Evolutionary conservation across 2,329 filamentous ascomycete species (phyloP).

Genomic region (Pestalotiopsis sp.): DNA sequence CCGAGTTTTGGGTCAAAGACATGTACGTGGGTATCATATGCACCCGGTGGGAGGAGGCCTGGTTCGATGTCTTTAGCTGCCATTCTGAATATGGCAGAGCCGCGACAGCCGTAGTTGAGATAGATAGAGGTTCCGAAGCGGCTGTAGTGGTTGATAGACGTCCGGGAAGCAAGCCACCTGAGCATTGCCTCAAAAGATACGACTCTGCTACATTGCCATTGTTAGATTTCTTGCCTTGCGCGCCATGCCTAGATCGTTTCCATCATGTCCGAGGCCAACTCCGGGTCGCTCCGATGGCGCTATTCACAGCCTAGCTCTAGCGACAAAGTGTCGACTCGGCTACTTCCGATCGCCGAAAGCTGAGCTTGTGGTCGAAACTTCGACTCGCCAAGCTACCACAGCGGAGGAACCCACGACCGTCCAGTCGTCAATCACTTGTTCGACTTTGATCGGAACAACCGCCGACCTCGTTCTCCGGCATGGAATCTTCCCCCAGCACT

Average conservation of each 20-base stretch:
- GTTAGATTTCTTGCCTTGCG: too few species aligned
- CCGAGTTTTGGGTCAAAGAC: slow-evolving; percentile 16
- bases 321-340: not conserved
- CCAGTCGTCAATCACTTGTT: not conserved
- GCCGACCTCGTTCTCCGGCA: not conserved
- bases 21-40: slow-evolving; percentile 18
- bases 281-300: too few species aligned
- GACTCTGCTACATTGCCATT: too few species aligned
- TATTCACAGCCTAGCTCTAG: not conserved
- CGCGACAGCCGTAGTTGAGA: not conserved
- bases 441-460: not conserved
- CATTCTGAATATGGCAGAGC: not conserved
- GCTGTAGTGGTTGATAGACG: too few species aligned
- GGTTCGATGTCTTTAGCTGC: not conserved
- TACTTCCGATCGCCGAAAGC: not conserved
- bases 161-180: too few species aligned
- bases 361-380: not conserved
- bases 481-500: not conserved
- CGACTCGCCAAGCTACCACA: not conserved
- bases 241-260: too few species aligned
- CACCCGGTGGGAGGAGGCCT: not conserved
- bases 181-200: too few species aligned
- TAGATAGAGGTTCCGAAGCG: not conserved
- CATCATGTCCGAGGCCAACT: too few species aligned
- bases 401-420: not conserved